phyloP scores from a whole-genome alignment of 106 monocot species.

The Allium cepa region DNA sequence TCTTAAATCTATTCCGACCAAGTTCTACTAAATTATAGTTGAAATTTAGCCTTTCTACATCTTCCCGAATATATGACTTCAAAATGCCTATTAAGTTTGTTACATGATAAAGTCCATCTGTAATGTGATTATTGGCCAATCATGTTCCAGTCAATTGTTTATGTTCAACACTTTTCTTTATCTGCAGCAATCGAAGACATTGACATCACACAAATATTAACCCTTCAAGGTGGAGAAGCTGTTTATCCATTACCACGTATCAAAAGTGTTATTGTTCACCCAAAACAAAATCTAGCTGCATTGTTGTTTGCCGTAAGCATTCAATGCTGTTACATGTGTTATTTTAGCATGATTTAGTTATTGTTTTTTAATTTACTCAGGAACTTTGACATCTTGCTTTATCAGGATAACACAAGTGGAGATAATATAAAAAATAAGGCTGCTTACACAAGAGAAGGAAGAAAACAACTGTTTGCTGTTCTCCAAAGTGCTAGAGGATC shows the following conservation, averaged over 20 bases:
- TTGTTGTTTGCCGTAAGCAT: conserved; percentile 73
- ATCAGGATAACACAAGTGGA: conserved; percentile 49
- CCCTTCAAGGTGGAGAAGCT: conserved; percentile 83
- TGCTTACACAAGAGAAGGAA: conserved; percentile 89
- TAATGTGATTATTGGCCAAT: too few species aligned
- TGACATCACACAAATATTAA: conserved; percentile 74
- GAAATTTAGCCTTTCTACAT: too few species aligned
- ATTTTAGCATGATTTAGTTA: not conserved
- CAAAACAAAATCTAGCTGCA: conserved; percentile 82
- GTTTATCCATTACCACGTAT: conserved; percentile 88
- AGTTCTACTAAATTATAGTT: too few species aligned
- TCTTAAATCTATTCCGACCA: too few species aligned
- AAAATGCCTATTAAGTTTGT: too few species aligned
- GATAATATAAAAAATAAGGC: conserved; percentile 65
- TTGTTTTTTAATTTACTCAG: not conserved
- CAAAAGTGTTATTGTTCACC: conserved; percentile 77
- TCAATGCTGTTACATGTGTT: not conserved
- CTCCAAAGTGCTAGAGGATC: conserved; percentile 97
- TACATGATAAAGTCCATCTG: too few species aligned
- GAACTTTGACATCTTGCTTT: not conserved
- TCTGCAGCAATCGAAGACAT: conserved; percentile 84
- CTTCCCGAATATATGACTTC: too few species aligned
- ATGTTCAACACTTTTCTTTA: not conserved
- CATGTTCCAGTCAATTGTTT: too few species aligned
- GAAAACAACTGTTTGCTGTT: conserved; percentile 92